Base-by-base conservation (phyloP, 1,284 basidiomycete genomes). In the Thelephora terrestris region DNA sequence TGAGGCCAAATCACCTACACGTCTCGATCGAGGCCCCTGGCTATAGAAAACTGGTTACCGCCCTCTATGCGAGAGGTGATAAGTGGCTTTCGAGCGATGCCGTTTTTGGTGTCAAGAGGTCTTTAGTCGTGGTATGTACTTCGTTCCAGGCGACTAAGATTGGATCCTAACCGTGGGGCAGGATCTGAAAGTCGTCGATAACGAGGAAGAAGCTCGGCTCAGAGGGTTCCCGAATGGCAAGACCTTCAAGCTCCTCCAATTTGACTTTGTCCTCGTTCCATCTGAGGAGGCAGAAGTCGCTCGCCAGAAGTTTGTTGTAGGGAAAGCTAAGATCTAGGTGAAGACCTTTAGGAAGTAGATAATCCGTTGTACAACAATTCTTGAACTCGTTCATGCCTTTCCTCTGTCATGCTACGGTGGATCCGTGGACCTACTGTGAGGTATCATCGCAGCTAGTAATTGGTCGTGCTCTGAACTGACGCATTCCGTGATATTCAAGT, bases 1-100 rank as follows among this genome's bases (percentile, higher is more conserved):
- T 81, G 70, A 75, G 90, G 20, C 89, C 89, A 14, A 81, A 78
- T 44, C 90, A 92, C 61, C 59, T 92, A 52, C 90, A 92, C 61
- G 66, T 91, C 54, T 74, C 79, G 70, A 70, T 90, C 52, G 67
- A 80, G 49, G 82, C 75, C 1, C 71, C 76, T 6, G 88, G 87
- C 21, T 90, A 73, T 61, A 81, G 80, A 59, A 80, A 76, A 49
- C 75, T 93, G 37, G 69, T 74, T 18, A 91, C 90, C 0, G 78
- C 87, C 1, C 61, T 91, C 10, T 93, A 88, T 63, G 79, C 84
- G 18, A 75, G 81, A 50, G 81, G 78, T 16, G 85, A 90, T 55
- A 62, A 69, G 3, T 90, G 75, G 55, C 55, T 89, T 16, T 63
- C 64, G 12, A 86, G 76, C 50, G 89, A 90, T 57, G 70, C 74